Percentiles rank a stretch among this genome's conserved stretches.
These are phyloP conservation scores for Verticillium albo-atrum DNA, from an alignment of 2,329 filamentous ascomycete genomes.

Conservation along the genomic window DNA sequence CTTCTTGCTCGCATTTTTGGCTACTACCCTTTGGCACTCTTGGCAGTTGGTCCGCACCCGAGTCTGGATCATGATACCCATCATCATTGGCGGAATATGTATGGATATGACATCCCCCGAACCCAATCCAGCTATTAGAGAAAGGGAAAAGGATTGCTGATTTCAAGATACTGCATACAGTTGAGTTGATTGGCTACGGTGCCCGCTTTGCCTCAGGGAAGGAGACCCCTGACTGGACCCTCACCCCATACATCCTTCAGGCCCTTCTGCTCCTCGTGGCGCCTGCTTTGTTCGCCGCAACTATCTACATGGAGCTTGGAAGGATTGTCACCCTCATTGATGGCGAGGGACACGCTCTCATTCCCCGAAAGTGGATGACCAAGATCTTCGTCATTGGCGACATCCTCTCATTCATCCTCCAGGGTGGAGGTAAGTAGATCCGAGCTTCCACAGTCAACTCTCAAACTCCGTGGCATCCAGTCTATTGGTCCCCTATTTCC, in stretches of 20 bases:
- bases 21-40: not conserved
- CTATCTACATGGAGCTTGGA: slow-evolving; percentile 33
- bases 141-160: not conserved
- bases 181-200: not conserved
- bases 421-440: not conserved
- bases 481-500: not conserved
- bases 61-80: slow-evolving; percentile 1
- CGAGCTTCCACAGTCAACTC: not conserved
- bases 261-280: slow-evolving; percentile 25
- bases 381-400: slow-evolving; percentile 30
- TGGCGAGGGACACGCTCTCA: slow-evolving; percentile 27
- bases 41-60: not conserved
- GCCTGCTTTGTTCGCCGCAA: slow-evolving; percentile 32
- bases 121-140: not conserved
- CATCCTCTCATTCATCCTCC: slow-evolving; percentile 23
- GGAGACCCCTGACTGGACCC: not conserved
- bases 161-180: not conserved
- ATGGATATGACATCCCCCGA: not conserved
- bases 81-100: not conserved
- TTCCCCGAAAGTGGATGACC: slow-evolving; percentile 29
- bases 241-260: slow-evolving; percentile 25
- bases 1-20: not conserved
- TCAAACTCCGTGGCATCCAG: not conserved
- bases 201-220: not conserved
- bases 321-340: slow-evolving; percentile 28